Percentiles rank a stretch among this genome's conserved stretches.
These are phyloP conservation scores for Clavulina sp. DNA, from an alignment of 768 basidiomycete species.

Conservation along the genomic window DNA sequence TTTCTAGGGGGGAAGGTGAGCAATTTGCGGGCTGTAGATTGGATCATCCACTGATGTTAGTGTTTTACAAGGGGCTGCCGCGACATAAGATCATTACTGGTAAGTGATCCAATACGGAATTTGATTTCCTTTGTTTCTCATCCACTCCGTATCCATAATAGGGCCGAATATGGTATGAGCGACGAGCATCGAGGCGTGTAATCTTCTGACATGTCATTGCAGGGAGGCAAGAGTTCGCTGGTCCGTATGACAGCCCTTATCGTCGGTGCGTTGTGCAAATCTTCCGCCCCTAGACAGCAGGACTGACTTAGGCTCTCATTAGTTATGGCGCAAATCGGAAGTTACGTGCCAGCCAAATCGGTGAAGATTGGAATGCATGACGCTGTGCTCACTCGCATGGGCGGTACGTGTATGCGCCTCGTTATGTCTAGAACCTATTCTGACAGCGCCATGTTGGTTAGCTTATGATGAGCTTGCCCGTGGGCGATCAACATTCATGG, in stretches of 20 bases:
- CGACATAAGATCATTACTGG: constrained; percentile 62
- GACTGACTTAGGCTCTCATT: no score
- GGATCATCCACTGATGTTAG: background rate
- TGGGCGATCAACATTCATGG: constrained; percentile 91
- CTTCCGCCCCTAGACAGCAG: constrained; percentile 7
- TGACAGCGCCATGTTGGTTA: constrained; percentile 15
- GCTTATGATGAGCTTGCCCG: constrained; percentile 78
- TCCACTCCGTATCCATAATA: constrained; percentile 11
- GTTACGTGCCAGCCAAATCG: constrained; percentile 65
- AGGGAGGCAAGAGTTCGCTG: constrained; percentile 55
- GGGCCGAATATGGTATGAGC: constrained; percentile 28
- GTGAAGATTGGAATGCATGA: constrained; percentile 69
- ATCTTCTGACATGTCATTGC: constrained; percentile 1
- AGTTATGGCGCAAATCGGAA: constrained; percentile 69
- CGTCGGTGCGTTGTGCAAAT: constrained; percentile 13
- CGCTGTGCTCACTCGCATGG: constrained; percentile 77
- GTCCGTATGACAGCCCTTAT: constrained; percentile 49
- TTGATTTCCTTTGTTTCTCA: background rate
- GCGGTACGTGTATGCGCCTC: constrained; percentile 52
- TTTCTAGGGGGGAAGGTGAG: constrained; percentile 36
- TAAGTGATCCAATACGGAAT: background rate
- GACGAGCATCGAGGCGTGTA: background rate
- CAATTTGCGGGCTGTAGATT: background rate
- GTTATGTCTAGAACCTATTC: background rate
- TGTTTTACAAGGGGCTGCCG: constrained; percentile 16